These are phyloP conservation scores for Gnomoniopsis sp. DNA, from an alignment of 2,329 filamentous ascomycete species.

Conservation along the genomic window DNA sequence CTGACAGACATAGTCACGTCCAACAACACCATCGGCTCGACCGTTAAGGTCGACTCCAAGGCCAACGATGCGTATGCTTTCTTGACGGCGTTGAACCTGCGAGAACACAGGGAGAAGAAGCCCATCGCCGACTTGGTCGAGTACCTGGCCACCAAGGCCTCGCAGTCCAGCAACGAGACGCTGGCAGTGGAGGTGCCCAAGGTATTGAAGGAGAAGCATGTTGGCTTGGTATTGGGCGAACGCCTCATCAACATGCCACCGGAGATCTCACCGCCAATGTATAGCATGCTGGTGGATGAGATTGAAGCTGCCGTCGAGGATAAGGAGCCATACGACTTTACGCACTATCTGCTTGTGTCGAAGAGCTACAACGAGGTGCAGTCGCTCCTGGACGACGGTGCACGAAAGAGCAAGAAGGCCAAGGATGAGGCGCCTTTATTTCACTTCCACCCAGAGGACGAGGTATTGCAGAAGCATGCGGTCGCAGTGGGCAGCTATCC, in stretches of 20 bases:
- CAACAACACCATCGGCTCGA: slow-evolving; percentile 85
- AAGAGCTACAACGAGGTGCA: slow-evolving; percentile 90
- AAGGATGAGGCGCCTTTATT: slow-evolving; percentile 62
- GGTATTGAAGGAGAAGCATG: slow-evolving; percentile 59
- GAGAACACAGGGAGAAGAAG: slow-evolving; percentile 72
- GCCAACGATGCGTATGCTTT: slow-evolving; percentile 91
- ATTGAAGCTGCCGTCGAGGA: slow-evolving; percentile 84
- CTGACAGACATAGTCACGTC: slow-evolving; percentile 83
- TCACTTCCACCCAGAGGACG: slow-evolving; percentile 96
- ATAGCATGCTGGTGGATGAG: slow-evolving; percentile 90
- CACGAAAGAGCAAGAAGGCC: slow-evolving; percentile 64
- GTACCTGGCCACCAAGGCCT: slow-evolving; percentile 64
- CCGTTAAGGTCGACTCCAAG: slow-evolving; percentile 95
- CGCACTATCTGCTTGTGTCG: slow-evolving; percentile 87
- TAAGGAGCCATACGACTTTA: slow-evolving; percentile 87
- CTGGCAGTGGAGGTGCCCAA: slow-evolving; percentile 54
- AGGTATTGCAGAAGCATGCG: slow-evolving; percentile 77
- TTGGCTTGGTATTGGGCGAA: slow-evolving; percentile 88
- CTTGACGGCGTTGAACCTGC: slow-evolving; percentile 80
- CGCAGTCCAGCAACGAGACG: slow-evolving; percentile 46
- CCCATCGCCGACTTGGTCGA: slow-evolving; percentile 66
- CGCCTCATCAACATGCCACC: slow-evolving; percentile 95
- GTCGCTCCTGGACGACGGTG: slow-evolving; percentile 70
- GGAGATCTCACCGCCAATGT: slow-evolving; percentile 89
- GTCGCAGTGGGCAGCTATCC: slow-evolving; percentile 66